Evolutionary conservation across 73 alveolate species (phyloP).

Genomic region (Tetrahymena malaccensis): DNA sequence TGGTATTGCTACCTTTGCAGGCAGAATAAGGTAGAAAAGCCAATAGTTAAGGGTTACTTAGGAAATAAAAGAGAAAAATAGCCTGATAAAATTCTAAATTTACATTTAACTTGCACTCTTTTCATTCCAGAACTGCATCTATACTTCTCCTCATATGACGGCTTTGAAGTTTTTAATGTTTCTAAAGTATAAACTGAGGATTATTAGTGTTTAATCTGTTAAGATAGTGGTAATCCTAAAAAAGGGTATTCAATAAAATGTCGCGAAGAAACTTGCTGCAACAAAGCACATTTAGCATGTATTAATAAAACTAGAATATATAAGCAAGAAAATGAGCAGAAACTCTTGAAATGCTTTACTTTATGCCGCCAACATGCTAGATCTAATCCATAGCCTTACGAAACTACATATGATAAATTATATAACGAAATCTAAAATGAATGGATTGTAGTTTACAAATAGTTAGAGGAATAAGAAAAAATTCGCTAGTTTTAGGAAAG

Average conservation of each 20-base stretch:
- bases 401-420: neutral
- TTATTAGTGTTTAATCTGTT: neutral
- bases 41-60: neutral
- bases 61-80: neutral
- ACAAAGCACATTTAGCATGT: neutral
- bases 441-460: neutral
- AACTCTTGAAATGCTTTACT: neutral
- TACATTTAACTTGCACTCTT: neutral
- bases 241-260: neutral
- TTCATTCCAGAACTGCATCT: neutral
- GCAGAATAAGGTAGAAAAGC: neutral
- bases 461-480: neutral
- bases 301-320: neutral
- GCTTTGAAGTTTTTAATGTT: neutral
- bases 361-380: neutral
- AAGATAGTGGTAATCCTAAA: neutral
- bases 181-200: neutral
- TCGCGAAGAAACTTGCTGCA: neutral
- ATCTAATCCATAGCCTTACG: neutral
- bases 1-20: neutral
- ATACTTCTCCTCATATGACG: neutral
- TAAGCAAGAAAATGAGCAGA: neutral
- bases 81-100: neutral
- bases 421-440: neutral
- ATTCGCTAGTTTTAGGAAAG: neutral